Evolutionary conservation across 2,329 filamentous ascomycete genomes (phyloP), one percentile per base, ranked within the genome.

Genomic region (Aspergillus pseudotamarii): DNA sequence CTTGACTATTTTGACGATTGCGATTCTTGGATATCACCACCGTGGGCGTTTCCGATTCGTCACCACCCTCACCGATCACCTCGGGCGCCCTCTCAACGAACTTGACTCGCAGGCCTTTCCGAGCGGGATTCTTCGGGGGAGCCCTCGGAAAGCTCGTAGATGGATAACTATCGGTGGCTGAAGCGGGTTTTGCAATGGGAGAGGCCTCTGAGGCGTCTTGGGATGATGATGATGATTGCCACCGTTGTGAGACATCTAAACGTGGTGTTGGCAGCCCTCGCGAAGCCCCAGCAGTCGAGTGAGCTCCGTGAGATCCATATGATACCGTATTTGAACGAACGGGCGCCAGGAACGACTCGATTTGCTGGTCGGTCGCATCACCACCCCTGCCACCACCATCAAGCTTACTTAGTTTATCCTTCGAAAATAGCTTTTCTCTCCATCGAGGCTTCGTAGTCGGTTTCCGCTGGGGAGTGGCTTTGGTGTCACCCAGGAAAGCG

Each of bases 11-110:
- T 30, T 65, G 62, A 32, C 64, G 69, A 59, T 66, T 73, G 73
- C 69, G 75, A 73, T 64, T 82, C 73, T 82, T 84, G 6, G 88
- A 89, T 60, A 97, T 89, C 73, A 95, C 91, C 23, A 88, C 82
- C 1, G 89, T 86, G 1, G 91, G 91, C 10, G 85, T 81, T 59
- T 91, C 88, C 60, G 91, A 90, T 76, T 97, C 93, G 72, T 97
- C 94, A 38, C 94, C 94, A 62, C 94, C 94, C 77, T 94, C 90
- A 54, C 94, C 94, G 72, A 98, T 97, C 65, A 97, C 79, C 54
- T 93, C 90, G 8, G 94, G 93, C 60, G 85, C 83, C 11, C 84
- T 85, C 69, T 91, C 88, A 58, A 85, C 86, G 72, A 97, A 97
- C 61, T 84, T 87, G 41, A 97, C 94, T 5, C 82, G 82, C 65